Percentiles rank a stretch among this genome's conserved stretches.
phyloP scores from a whole-genome alignment of 345 rosid species.

The Eucalyptus decipiens region DNA sequence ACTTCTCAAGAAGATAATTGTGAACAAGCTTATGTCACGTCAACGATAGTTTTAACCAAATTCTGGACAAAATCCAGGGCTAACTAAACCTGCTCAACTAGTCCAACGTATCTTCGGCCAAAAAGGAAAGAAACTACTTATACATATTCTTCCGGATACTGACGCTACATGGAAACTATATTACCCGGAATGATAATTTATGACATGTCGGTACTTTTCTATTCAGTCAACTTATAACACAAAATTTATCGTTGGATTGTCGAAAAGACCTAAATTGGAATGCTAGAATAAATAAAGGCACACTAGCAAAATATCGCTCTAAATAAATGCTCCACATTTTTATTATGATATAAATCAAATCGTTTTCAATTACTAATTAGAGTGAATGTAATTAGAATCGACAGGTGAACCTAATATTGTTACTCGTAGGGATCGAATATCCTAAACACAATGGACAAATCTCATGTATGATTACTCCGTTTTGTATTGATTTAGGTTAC shows the following conservation, averaged over 20 bases:
- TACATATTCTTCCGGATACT: not conserved
- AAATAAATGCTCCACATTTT: not conserved
- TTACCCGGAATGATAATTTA: not conserved
- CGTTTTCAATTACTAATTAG: not conserved
- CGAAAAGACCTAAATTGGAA: not conserved
- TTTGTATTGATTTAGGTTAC: not conserved
- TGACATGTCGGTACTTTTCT: not conserved
- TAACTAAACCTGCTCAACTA: not conserved
- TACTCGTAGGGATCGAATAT: not conserved
- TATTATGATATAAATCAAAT: not conserved
- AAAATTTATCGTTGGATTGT: not conserved
- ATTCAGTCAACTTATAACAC: not conserved
- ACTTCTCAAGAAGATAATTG: not conserved
- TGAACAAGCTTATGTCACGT: not conserved
- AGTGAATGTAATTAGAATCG: not conserved
- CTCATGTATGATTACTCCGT: not conserved
- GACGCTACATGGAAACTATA: not conserved
- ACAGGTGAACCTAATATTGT: not conserved
- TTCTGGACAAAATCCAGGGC: not conserved
- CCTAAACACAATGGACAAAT: not conserved
- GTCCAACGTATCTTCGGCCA: not conserved
- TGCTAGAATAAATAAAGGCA: not conserved
- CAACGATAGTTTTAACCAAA: not conserved
- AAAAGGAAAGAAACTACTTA: not conserved
- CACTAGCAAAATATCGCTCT: not conserved